phyloP scores from a whole-genome alignment of 31 red algal genomes.

The Pterothamnion heteromorphum region DNA sequence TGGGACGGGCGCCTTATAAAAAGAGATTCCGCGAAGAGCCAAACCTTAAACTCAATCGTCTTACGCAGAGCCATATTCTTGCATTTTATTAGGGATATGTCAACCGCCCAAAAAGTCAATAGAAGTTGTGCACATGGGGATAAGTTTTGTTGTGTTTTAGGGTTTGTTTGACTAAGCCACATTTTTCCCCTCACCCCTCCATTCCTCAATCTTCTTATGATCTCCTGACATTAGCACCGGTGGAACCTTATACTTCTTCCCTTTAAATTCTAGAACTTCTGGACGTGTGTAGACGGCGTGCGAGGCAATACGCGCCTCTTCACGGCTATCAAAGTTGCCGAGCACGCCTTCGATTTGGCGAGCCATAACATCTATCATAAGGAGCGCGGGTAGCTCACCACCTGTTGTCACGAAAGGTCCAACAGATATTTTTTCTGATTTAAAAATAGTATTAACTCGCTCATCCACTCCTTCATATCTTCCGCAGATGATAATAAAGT shows the following conservation, averaged over 20 bases:
- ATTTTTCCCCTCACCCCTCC: not conserved
- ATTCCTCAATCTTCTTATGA: slow-evolving; percentile 2
- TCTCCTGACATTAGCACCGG: not conserved
- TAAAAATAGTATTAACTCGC: not conserved
- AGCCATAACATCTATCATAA: not conserved
- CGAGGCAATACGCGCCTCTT: not conserved
- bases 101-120: too few relatives aligned
- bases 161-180: too few relatives aligned
- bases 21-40: too few relatives aligned
- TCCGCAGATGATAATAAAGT: not conserved
- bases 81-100: too few relatives aligned
- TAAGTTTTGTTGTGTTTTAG: too few relatives aligned
- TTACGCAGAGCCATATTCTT: too few relatives aligned
- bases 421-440: not conserved
- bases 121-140: too few relatives aligned
- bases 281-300: not conserved
- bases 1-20: too few relatives aligned
- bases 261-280: not conserved
- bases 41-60: too few relatives aligned
- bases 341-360: not conserved
- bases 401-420: not conserved
- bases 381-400: not conserved
- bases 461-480: slow-evolving; percentile 31
- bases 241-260: not conserved
- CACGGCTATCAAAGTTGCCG: not conserved